phyloP scores from a whole-genome alignment of 768 basidiomycete genomes.

The Auricularia heimuer region DNA sequence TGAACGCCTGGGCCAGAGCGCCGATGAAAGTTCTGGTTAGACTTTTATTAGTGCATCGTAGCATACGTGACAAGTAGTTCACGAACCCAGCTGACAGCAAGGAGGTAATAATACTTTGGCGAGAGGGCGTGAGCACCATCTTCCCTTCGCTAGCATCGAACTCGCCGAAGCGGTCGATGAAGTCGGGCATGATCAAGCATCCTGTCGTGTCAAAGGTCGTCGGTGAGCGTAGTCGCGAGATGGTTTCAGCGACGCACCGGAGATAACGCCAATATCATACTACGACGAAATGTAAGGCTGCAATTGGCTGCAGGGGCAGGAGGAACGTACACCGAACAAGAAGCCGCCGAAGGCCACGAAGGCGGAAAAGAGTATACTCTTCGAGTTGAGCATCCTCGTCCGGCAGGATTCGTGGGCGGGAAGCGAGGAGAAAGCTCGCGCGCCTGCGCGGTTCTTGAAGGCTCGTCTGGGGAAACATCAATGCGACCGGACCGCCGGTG shows the following conservation, averaged over 20 bases:
- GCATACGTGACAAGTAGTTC: slow-evolving; percentile 31
- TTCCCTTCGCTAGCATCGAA: slow-evolving; percentile 32
- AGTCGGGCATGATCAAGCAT: slow-evolving; percentile 73
- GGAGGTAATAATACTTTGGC: slow-evolving; percentile 72
- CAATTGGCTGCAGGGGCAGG: not conserved
- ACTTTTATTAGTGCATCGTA: slow-evolving; percentile 15
- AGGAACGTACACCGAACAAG: not conserved
- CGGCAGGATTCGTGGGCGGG: not conserved
- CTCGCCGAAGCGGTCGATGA: slow-evolving; percentile 58
- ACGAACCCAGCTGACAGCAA: slow-evolving; percentile 63
- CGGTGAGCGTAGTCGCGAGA: too few relatives aligned
- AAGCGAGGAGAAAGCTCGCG: not conserved
- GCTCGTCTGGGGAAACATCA: too few relatives aligned
- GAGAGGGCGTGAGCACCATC: slow-evolving; percentile 44
- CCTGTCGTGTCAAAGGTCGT: slow-evolving; percentile 22
- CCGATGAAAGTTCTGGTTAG: slow-evolving; percentile 30
- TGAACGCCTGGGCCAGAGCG: slow-evolving; percentile 62
- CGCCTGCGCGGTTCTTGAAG: not conserved
- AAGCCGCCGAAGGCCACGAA: slow-evolving; percentile 65
- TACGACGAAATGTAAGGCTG: slow-evolving; percentile 45
- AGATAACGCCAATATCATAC: slow-evolving; percentile 75
- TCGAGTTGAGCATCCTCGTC: slow-evolving; percentile 28
- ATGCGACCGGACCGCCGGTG: too few relatives aligned
- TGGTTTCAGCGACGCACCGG: slow-evolving; percentile 26
- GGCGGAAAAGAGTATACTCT: slow-evolving; percentile 52